Base-by-base conservation (phyloP, 1,139 yeast genomes). In the Lodderomyces margitis region DNA sequence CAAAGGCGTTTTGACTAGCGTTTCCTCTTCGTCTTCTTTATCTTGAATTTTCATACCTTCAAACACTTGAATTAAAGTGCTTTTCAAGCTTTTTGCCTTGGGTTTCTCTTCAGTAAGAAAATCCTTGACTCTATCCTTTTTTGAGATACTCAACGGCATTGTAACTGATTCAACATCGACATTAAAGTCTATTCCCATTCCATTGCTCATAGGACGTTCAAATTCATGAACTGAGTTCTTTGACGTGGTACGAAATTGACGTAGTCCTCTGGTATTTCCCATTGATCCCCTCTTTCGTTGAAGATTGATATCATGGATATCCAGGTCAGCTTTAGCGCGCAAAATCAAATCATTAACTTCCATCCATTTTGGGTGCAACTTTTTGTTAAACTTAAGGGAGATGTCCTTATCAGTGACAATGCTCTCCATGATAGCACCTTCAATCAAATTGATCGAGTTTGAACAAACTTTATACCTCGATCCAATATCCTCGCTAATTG, bases 131-230 rank as follows among this genome's bases (percentile, higher is more conserved):
- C 62, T 55, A 41, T 66, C 65, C 23, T 58, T 54, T 42, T 66
- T 66, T 34, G 56, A 54, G 17, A 68, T 59, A 47, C 74, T 68
- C 36, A 59, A 57, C 1, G 75, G 74, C 4, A 65, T 59, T 9
- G 55, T 46, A 6, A 59, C 55, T 1, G 49, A 28, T 34, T 67
- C 64, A 6, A 69, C 57, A 28, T 55, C 70, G 4, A 70, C 42
- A 9, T 70, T 68, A n/a, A 70, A 55, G 49, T 68, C 70, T 27
- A 70, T 55, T 1, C 75, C 74, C 25, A 57, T 47, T 3, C 66
- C 64, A 40, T 46, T 47, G 25, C 45, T 45, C 4, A 28, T 31
- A 20, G 41, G 39, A 11, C 39, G 27, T 4, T 40, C 45, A 11
- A 19, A 27, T 14, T 45, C 38, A 14, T 34, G 16, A 11, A 27